Evolutionary conservation across 805 yeast genomes (phyloP).

Genomic region (Kregervanrija delftensis): DNA sequence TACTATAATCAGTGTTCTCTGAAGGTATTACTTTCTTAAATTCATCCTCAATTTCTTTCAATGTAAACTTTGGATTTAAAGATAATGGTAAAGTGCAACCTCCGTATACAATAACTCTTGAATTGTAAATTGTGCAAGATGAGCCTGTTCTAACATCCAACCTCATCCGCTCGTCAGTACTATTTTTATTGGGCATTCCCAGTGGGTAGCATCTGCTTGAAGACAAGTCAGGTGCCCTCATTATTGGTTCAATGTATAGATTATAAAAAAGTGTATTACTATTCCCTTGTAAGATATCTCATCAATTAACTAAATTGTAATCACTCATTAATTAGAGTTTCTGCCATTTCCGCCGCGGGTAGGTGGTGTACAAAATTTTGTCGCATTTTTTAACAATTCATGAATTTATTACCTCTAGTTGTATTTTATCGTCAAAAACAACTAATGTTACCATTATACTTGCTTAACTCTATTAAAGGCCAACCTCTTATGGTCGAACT

Average conservation of each 20-base stretch:
- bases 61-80: conserved; percentile 30
- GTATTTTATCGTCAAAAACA: background rate
- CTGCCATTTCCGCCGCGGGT: too few relatives aligned
- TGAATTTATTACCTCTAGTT: too few relatives aligned
- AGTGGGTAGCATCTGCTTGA: conserved; percentile 53
- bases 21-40: conserved; percentile 6
- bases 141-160: conserved; percentile 66
- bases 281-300: too few relatives aligned
- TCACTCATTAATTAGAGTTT: too few relatives aligned
- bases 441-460: conserved; percentile 76
- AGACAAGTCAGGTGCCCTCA: conserved; percentile 62
- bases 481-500: conserved; percentile 84
- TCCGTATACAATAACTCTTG: conserved; percentile 60
- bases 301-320: too few relatives aligned
- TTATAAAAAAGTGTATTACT: too few relatives aligned
- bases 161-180: conserved; percentile 43
- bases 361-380: too few relatives aligned
- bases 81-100: conserved; percentile 58
- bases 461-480: conserved; percentile 85
- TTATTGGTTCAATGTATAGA: conserved; percentile 14
- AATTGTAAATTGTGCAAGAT: conserved; percentile 48
- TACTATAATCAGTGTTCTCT: conserved; percentile 2
- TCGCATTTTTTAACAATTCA: too few relatives aligned
- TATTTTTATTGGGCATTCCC: conserved; percentile 46
- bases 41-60: conserved; percentile 29